phyloP scores from a whole-genome alignment of 176 grass and related monocot species.

The Avena eriantha region DNA sequence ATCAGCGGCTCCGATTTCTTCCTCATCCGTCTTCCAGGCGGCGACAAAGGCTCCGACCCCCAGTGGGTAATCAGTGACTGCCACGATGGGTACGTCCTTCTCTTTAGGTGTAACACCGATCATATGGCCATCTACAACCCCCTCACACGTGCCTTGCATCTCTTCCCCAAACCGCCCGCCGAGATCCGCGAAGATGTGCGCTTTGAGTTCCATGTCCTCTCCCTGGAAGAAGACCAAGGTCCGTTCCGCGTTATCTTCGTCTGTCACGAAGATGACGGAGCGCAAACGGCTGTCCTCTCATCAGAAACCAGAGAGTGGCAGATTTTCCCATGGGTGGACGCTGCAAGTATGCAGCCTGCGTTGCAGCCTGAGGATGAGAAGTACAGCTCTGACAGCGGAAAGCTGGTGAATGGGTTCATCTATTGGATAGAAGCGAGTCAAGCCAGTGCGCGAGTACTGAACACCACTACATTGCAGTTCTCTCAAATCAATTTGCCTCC shows the following conservation, averaged over 20 bases:
- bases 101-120: neutral
- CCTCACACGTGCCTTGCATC: neutral
- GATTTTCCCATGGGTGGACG: neutral
- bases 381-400: neutral
- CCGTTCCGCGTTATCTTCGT: neutral
- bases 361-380: neutral
- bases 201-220: constrained; percentile 3
- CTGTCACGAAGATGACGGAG: neutral
- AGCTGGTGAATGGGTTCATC: neutral
- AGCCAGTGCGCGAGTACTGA: neutral
- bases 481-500: neutral
- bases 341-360: neutral
- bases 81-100: constrained; percentile 8
- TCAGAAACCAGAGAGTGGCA: constrained; percentile 5
- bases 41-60: neutral
- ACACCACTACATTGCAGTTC: neutral
- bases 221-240: neutral
- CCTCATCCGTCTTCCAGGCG: neutral
- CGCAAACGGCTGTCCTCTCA: neutral
- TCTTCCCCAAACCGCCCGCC: neutral
- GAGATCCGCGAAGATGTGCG: neutral
- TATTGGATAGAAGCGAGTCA: neutral
- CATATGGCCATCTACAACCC: neutral
- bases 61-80: neutral
- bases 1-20: neutral